Base-by-base conservation (phyloP, 2,329 filamentous ascomycete species). In the Aureobasidium mangrovei region DNA sequence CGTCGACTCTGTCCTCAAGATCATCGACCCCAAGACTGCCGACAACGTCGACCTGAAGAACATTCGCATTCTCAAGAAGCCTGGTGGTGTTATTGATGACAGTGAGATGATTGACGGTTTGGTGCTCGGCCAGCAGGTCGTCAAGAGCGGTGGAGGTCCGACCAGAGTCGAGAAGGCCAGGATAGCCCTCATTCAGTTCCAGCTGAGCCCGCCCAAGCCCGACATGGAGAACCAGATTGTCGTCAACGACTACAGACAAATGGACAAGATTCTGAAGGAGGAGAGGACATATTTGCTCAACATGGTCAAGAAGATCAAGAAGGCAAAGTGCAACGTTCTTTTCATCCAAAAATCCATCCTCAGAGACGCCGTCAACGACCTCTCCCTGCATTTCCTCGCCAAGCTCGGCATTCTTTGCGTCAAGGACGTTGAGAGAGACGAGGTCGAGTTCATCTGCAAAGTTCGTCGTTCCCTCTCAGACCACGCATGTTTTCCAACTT, bases 221-320 rank as follows among this genome's bases (percentile, higher is more conserved):
- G 93, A 62, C 63, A 98, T 98, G 93, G 93, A 98, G 77, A 98
- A 98, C 75, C 93, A 94, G 67, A 97, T 98, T 60, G 85, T 95
- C 32, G 93, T 98, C 67, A 98, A 98, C 73, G 93, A 98, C 77
- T 98, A 98, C 80, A 83, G 93, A 67, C 93, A 98, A 72, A 98
- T 98, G 93, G 93, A 98, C 78, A 98, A 97, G 81, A 98, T 98
- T 62, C 82, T 98, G 64, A 98, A 98, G 76, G 93, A 98, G 75
- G 93, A 98, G 77, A 88, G 93, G 62, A 88, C 93, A 63, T 98
- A 98, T 74, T 82, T 98, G 60, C 81, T 98, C 56, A 97, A 97
- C 78, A 88, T 98, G 83, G 91, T 94, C 69, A 97, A 98, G 82
- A 98, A 97, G 81, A 98, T 98, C 73, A 96, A 97, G 77, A 98